A percentile compares a stretch with the other conserved stretches of the same genome.
Conservation (phyloP, 1,284 basidiomycete genomes). For the Pholiota adiposa region DNA sequence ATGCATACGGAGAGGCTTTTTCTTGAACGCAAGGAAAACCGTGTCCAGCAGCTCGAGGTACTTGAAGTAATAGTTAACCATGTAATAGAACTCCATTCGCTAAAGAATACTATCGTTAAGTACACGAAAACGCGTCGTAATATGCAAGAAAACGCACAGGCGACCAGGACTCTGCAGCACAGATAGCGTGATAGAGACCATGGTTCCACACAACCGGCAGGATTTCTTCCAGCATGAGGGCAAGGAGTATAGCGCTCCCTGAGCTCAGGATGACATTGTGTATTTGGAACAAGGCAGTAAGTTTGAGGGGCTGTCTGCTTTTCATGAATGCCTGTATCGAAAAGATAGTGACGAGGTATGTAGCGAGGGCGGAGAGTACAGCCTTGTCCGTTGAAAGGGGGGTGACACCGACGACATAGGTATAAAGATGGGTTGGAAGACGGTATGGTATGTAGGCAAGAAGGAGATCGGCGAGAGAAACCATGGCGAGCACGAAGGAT, state of each 20-base stretch:
- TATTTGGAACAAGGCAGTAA: conserved; percentile 87
- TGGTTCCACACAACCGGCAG: conserved; percentile 75
- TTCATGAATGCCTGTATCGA: conserved; percentile 87
- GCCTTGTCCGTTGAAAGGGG: conserved; percentile 81
- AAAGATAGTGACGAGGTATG: conserved; percentile 92
- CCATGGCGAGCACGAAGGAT: conserved; percentile 49
- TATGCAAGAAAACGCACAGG: conserved; percentile 53
- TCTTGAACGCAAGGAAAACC: conserved; percentile 96
- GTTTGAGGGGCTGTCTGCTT: conserved; percentile 72
- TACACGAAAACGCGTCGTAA: conserved; percentile 15
- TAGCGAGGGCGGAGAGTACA: conserved; percentile 72
- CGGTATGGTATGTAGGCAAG: conserved; percentile 55
- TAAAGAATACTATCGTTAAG: conserved; percentile 33
- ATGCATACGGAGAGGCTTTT: conserved; percentile 88
- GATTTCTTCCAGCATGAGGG: conserved; percentile 91
- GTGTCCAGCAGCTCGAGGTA: conserved; percentile 95
- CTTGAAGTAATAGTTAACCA: conserved; percentile 98
- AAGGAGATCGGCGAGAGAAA: conserved; percentile 74
- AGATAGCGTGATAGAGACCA: conserved; percentile 81
- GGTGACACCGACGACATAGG: conserved; percentile 75
- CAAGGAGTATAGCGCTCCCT: conserved; percentile 83
- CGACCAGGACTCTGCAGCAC: conserved; percentile 82
- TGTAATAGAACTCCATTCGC: conserved; percentile 92
- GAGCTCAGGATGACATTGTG: conserved; percentile 90
- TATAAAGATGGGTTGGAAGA: conserved; percentile 65